These are phyloP conservation scores for Ceratobasidium sp. DNA, from an alignment of 1,284 basidiomycete species.

Conservation along the genomic window DNA sequence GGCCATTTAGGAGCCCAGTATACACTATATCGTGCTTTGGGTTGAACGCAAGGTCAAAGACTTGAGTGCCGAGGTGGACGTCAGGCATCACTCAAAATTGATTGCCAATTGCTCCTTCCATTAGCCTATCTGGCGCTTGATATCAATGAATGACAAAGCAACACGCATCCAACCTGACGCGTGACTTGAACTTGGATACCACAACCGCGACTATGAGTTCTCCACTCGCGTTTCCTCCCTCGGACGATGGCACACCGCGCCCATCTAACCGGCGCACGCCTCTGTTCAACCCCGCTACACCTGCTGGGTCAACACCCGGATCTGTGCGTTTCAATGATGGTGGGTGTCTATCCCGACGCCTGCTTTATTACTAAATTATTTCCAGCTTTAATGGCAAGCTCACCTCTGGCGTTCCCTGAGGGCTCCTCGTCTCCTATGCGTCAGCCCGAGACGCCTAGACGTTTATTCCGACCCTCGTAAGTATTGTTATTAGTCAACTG, in stretches of 20 bases:
- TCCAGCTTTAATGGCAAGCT: constrained; percentile 30
- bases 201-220: constrained; percentile 19
- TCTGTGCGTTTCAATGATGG: constrained; percentile 31
- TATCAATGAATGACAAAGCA: no score
- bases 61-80: constrained; percentile 74
- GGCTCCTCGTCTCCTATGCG: constrained; percentile 37
- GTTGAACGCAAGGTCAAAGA: constrained; percentile 90
- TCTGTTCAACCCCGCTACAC: constrained; percentile 25
- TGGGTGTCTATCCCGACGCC: background rate
- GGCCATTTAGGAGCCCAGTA: constrained; percentile 59
- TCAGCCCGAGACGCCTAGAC: constrained; percentile 49
- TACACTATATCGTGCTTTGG: constrained; percentile 74
- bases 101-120: constrained; percentile 8
- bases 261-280: constrained; percentile 8
- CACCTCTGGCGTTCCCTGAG: constrained; percentile 37
- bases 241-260: constrained; percentile 28
- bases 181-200: constrained; percentile 8
- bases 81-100: constrained; percentile 62
- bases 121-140: constrained; percentile 21
- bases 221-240: constrained; percentile 27
- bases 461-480: constrained; percentile 69
- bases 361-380: background rate
- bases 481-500: constrained; percentile 47
- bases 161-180: constrained; percentile 17
- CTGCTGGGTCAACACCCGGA: constrained; percentile 3